Conservation (phyloP, 768 basidiomycete genomes). For the Mycena chlorophos region DNA sequence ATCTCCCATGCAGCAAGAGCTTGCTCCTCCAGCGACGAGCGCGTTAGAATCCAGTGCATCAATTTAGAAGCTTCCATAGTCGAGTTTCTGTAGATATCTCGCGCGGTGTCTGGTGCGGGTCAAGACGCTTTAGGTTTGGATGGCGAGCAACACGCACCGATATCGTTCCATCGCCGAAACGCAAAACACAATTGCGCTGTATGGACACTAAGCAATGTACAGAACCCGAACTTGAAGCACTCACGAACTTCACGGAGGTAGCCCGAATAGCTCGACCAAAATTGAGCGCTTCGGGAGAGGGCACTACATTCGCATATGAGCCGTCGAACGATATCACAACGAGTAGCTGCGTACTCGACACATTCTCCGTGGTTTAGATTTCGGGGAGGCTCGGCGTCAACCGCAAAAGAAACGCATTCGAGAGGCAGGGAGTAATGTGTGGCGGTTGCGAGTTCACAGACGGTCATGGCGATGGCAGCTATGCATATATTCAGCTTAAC, state of each 20-base stretch:
- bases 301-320: constrained; percentile 45
- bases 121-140: neutral
- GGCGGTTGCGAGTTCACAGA: constrained; percentile 79
- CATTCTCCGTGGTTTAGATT: constrained; percentile 42
- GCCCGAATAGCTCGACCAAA: constrained; percentile 85
- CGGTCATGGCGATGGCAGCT: constrained; percentile 78
- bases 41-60: constrained; percentile 44
- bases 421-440: constrained; percentile 65
- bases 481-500: neutral
- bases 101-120: constrained; percentile 52
- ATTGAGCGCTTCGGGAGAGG: constrained; percentile 74
- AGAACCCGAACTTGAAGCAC: no score
- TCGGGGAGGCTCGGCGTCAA: constrained; percentile 17
- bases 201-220: no score
- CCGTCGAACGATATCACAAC: neutral
- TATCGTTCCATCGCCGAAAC: constrained; percentile 72
- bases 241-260: constrained; percentile 77
- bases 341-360: no score
- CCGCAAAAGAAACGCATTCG: constrained; percentile 53
- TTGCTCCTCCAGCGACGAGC: constrained; percentile 40
- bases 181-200: constrained; percentile 81
- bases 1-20: constrained; percentile 32
- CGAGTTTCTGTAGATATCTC: constrained; percentile 64
- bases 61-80: constrained; percentile 58
- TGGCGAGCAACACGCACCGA: constrained; percentile 45